phyloP scores from a whole-genome alignment of 2,329 filamentous ascomycete species.

The Cylindrodendrum hubeiense region DNA sequence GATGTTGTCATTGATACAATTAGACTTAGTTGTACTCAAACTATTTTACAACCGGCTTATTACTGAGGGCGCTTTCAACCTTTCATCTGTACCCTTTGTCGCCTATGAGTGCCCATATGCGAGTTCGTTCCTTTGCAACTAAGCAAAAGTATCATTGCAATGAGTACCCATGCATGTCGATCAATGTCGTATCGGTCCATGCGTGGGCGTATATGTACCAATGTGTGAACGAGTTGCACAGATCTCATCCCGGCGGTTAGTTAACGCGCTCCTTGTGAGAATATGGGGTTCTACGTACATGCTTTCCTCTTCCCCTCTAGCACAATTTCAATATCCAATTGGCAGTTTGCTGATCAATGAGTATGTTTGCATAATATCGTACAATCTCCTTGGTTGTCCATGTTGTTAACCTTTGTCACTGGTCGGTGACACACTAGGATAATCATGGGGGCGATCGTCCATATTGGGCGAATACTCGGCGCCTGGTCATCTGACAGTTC shows the following conservation, averaged over 20 bases:
- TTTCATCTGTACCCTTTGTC: neutral
- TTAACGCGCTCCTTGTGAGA: too few species aligned
- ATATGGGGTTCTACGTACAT: too few species aligned
- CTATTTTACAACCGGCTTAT: neutral
- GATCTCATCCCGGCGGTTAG: too few species aligned
- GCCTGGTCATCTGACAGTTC: neutral
- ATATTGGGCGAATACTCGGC: neutral
- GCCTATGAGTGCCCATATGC: neutral
- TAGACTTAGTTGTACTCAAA: neutral
- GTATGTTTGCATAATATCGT: too few species aligned
- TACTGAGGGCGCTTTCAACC: neutral
- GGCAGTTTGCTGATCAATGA: too few species aligned
- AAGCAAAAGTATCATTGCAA: neutral
- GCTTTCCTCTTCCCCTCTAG: too few species aligned
- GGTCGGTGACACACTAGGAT: neutral
- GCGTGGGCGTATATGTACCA: too few species aligned
- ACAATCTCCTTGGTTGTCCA: too few species aligned
- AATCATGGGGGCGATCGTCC: neutral
- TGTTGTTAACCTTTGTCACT: too few species aligned
- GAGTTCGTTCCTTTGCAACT: neutral
- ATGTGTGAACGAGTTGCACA: too few species aligned
- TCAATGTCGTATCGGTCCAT: neutral
- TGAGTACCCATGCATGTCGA: neutral
- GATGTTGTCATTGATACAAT: neutral
- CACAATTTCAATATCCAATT: too few species aligned